Evolutionary conservation across 345 rosid species (phyloP), one percentile per base, ranked within the genome.

Genomic region (Eutrema japonicum): DNA sequence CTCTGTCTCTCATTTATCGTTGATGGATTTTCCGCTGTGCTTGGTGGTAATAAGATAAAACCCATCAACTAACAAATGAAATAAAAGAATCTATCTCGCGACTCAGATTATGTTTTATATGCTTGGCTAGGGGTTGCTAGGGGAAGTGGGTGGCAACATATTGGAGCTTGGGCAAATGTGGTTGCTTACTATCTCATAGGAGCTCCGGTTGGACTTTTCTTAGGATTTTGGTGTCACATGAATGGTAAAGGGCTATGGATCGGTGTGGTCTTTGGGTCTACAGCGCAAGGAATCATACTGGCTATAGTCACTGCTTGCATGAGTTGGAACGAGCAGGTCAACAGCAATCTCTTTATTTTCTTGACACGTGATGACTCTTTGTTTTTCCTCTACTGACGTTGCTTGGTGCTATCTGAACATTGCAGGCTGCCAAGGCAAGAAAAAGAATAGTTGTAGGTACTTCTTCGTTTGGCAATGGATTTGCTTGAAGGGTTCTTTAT

Each of bases 91-190:
- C 36, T 0, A 30, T 50, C 6, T 33, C 27, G 3, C 18, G 10
- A 14, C 40, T 65, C 52, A 8, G 13, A 40, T 6, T 18, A 7
- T 55, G 71, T 64, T 32, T 35, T 27, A 13, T 18, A 42, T 64
- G 57, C 38, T 9, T 40, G 26, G 8, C 40, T 22, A 80, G 87
- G 87, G 6, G 81, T 82, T 57, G 81, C 85, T 32, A 75, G 85
- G 36, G 87, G 85, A 37, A 77, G 85, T 78, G 87, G 85, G 37
- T 82, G 85, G 87, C 85, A 84, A 63, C 54, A 82, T 36, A 64
- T 75, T 40, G 84, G 87, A 56, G 87, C 85, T 10, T 80, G 68
- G 67, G 66, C 76, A 22, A 84, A 82, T 65, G 70, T 82, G 6
- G 85, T 63, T 42, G 82, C 87, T 47, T 62, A 52, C 8, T 84